Percentiles rank a stretch among this genome's conserved stretches.
Conservation (phyloP, 139 green algal species). For the Diplosphaera chodatii region DNA sequence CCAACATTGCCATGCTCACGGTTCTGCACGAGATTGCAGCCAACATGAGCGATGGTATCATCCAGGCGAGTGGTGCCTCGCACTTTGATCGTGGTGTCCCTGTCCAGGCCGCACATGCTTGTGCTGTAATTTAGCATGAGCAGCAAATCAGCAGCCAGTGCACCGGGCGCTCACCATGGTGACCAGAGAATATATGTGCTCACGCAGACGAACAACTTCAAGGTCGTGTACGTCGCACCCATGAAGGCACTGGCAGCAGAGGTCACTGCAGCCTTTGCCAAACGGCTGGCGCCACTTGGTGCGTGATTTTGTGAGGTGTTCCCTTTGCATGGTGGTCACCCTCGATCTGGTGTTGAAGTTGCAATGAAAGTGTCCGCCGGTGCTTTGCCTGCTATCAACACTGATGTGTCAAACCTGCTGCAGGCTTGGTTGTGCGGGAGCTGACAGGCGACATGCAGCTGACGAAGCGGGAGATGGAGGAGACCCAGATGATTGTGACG, state of each 20-base stretch:
- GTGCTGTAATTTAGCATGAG: no score
- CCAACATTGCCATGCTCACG: constrained; percentile 98
- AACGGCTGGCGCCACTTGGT: constrained; percentile 76
- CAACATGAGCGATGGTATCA: constrained; percentile 69
- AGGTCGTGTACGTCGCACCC: constrained; percentile 96
- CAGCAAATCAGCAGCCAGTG: no score
- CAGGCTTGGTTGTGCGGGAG: constrained; percentile 75
- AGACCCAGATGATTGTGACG: constrained; percentile 98
- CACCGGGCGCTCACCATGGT: no score
- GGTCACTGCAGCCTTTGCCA: constrained; percentile 75
- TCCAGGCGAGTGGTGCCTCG: constrained; percentile 43
- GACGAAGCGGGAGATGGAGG: constrained; percentile 86
- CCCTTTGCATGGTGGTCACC: no score
- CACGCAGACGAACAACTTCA: constrained; percentile 49
- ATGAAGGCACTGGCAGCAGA: constrained; percentile 98
- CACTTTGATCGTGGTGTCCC: no score
- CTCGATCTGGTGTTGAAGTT: no score
- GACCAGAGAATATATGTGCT: no score
- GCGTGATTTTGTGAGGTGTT: no score
- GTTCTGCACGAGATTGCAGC: constrained; percentile 79
- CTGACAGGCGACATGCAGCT: constrained; percentile 96
- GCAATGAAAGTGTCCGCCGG: no score
- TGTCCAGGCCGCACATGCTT: no score
- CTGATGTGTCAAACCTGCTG: no score
- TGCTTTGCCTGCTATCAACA: no score